Percentiles rank a stretch among this genome's conserved stretches.
Conservation (phyloP, 768 basidiomycete species). For the Hypsizygus marmoreus region DNA sequence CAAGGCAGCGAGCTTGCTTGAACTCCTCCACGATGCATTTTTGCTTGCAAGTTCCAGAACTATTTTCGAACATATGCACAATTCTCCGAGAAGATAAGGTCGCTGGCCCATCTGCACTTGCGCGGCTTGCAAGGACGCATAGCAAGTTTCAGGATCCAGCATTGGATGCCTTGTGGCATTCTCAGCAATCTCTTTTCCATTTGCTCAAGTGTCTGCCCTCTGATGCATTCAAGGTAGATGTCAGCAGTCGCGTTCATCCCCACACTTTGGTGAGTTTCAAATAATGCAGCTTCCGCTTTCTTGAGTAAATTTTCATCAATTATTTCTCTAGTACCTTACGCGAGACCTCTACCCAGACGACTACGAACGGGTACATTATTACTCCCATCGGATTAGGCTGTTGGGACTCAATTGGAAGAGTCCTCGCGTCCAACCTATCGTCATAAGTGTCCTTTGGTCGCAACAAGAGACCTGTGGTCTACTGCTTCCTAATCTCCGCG, state of each 20-base stretch:
- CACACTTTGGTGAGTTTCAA: background rate
- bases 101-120: constrained; percentile 3
- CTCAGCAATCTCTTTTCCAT: background rate
- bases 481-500: background rate
- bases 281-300: no score
- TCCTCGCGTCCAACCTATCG: background rate
- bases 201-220: background rate
- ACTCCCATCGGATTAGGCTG: background rate
- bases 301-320: no score
- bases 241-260: background rate
- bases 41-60: background rate
- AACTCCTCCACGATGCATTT: constrained; percentile 6
- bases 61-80: background rate
- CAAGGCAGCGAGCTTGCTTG: no score
- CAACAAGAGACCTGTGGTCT: background rate
- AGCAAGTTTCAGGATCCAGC: background rate
- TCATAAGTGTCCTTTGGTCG: background rate
- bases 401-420: background rate
- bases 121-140: background rate
- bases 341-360: background rate
- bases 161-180: background rate
- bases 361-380: background rate
- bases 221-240: background rate
- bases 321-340: no score
- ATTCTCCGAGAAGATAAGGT: constrained; percentile 23